Base-by-base conservation (phyloP, 2,329 filamentous ascomycete species). In the Colletotrichum echinochloae region DNA sequence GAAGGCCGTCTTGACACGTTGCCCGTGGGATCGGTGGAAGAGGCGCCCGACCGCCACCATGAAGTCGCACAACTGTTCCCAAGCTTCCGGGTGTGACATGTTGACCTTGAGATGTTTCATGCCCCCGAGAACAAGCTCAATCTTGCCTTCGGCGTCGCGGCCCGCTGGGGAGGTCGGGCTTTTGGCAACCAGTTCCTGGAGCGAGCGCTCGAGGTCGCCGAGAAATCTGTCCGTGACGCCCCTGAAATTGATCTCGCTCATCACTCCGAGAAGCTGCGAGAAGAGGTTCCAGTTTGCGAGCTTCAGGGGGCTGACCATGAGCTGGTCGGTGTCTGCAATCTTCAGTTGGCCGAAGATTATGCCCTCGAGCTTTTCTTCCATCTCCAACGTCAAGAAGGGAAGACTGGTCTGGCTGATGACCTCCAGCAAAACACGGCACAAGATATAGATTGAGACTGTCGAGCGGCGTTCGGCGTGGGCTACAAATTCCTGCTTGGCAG, bases 311-410 rank as follows among this genome's bases (percentile, higher is more conserved):
- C 94, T 97, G 11, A 91, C 85, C 72, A 90, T 85, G 4, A 95
- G 84, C 76, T 95, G 90, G 9, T 97, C 94, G 0, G 93, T 90
- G 71, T 98, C 95, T 9, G 94, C 92, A 55, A 92, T 92, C 77
- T 95, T 97, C 12, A 99, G 86, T 79, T 98, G 96, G n/a, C 92
- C 92, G 79, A 98, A 99, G 65, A 99, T 97, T 71, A 99, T 97
- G 73, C 91, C 94, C 78, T 98, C 95, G 5, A 99, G 86, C 74
- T 97, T 95, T 72, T 96, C 94, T 71, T 97, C 95, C 90, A 98
- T 97, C 75, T 98, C 95, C 1, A 90, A 86, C 7, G 93, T 97
- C 74, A 99, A 94, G 26, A 90, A 92, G 41, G 90, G 87, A 54
- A 98, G 83, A 35, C 88, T 95, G 76, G 94, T 98, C 80, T 98